Conservation (phyloP, 768 basidiomycete species). For the Boletus edulis region DNA sequence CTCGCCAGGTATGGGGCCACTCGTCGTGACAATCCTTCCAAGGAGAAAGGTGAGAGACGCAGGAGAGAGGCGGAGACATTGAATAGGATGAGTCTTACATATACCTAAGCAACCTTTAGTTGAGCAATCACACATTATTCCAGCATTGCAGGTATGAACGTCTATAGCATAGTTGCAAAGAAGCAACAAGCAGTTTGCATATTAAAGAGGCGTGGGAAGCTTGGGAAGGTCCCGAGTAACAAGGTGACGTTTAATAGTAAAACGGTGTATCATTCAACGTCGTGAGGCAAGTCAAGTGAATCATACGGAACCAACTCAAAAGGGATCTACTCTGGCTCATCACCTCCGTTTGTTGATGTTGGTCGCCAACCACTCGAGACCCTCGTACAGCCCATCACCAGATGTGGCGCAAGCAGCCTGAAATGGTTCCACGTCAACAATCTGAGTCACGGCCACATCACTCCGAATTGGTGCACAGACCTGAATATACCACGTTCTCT, state of each 20-base stretch:
- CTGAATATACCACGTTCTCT: conserved; percentile 98
- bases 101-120: conserved; percentile 6
- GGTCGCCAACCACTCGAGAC: conserved; percentile 93
- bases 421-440: conserved; percentile 16
- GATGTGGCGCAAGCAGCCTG: conserved; percentile 98
- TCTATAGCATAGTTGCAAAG: conserved; percentile 20
- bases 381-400: conserved; percentile 98
- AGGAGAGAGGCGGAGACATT: conserved; percentile 78
- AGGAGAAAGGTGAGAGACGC: conserved; percentile 69
- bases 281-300: conserved; percentile 54
- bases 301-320: conserved; percentile 38
- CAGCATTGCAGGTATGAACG: conserved; percentile 9
- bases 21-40: conserved; percentile 54
- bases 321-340: conserved; percentile 41
- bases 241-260: conserved; percentile 33
- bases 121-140: conserved; percentile 5
- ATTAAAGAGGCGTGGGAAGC: conserved; percentile 13
- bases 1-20: conserved; percentile 64
- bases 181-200: not conserved
- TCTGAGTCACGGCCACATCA: not conserved
- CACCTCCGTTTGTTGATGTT: conserved; percentile 80
- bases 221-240: conserved; percentile 28
- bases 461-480: conserved; percentile 39
- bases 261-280: conserved; percentile 52
- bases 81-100: conserved; percentile 46